Evolutionary conservation across 1,284 basidiomycete genomes (phyloP), one percentile per base, ranked within the genome.

Genomic region (Leccinum brunneo-olivaceum): DNA sequence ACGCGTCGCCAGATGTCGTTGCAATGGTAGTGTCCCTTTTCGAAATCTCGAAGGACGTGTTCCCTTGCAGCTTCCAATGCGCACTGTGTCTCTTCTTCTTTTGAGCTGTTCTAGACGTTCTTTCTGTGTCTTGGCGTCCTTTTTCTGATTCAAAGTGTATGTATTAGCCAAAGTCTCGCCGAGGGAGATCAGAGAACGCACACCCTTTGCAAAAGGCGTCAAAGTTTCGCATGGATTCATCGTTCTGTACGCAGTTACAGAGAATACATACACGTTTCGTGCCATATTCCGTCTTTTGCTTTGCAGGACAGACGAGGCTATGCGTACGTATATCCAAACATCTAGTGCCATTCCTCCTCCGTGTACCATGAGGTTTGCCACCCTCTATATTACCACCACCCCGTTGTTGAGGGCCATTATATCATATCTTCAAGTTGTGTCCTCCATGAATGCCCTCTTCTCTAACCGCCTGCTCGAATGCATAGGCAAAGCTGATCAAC

Each of bases 191-290:
- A 0, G 80, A 77, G 54, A 84, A 79, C 10, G 81, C 81, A 57
- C 92, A 90, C 64, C 94, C 90, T 56, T 86, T 90, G 74, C 93
- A 97, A 65, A 86, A 90, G n/a, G n/a, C n/a, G n/a, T n/a, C n/a
- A n/a, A n/a, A n/a, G n/a, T n/a, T n/a, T n/a, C n/a, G n/a, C n/a
- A n/a, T n/a, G n/a, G n/a, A n/a, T n/a, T n/a, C n/a, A n/a, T n/a
- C n/a, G n/a, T n/a, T n/a, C n/a, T n/a, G n/a, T n/a, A n/a, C n/a
- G n/a, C n/a, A n/a, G n/a, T n/a, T n/a, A n/a, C n/a, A n/a, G n/a
- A n/a, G n/a, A n/a, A n/a, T n/a, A n/a, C n/a, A n/a, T n/a, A n/a
- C n/a, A n/a, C n/a, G n/a, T n/a, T n/a, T n/a, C n/a, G n/a, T n/a
- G n/a, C n/a, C n/a, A n/a, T n/a, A n/a, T n/a, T n/a, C n/a, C n/a